Evolutionary conservation across 805 yeast genomes (phyloP).

Genomic region (Sugiyamaella qingdaonensis): DNA sequence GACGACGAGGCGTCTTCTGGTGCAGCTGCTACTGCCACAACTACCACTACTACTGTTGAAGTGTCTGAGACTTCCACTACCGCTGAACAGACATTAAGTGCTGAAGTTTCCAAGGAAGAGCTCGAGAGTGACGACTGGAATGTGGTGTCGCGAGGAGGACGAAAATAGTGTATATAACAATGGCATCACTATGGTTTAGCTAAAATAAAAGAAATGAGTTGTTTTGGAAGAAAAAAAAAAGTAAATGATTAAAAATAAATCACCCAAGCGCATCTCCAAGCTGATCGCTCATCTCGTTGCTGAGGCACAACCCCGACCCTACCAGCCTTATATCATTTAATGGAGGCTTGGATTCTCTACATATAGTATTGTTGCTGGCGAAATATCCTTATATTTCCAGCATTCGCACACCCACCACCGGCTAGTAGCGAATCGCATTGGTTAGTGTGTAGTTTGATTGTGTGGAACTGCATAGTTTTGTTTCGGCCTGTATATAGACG

Average conservation of each 20-base stretch:
- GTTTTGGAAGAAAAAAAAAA: background rate
- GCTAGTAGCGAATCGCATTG: too few relatives aligned
- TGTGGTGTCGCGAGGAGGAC: constrained; percentile 21
- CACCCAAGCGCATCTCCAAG: background rate
- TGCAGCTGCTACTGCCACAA: background rate
- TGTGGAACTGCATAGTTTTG: too few relatives aligned
- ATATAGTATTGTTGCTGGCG: too few relatives aligned
- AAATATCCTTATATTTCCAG: too few relatives aligned
- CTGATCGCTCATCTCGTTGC: too few relatives aligned
- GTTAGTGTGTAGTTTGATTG: too few relatives aligned
- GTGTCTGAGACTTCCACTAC: constrained; percentile 15
- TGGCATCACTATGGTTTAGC: background rate
- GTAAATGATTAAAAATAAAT: background rate
- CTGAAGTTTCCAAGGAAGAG: constrained; percentile 21
- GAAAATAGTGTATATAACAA: constrained; percentile 6
- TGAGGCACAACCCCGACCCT: background rate
- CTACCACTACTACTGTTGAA: background rate
- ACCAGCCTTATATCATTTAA: background rate
- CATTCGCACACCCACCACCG: too few relatives aligned
- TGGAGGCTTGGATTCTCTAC: too few relatives aligned
- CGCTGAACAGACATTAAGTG: constrained; percentile 12
- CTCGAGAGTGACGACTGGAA: constrained; percentile 25
- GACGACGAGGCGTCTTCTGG: constrained; percentile 13
- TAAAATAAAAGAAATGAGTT: too few relatives aligned
- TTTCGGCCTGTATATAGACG: too few relatives aligned